Evolutionary conservation across 202 grass and related monocot species (phyloP).

Genomic region (Schoenoplectus tabernaemontani): DNA sequence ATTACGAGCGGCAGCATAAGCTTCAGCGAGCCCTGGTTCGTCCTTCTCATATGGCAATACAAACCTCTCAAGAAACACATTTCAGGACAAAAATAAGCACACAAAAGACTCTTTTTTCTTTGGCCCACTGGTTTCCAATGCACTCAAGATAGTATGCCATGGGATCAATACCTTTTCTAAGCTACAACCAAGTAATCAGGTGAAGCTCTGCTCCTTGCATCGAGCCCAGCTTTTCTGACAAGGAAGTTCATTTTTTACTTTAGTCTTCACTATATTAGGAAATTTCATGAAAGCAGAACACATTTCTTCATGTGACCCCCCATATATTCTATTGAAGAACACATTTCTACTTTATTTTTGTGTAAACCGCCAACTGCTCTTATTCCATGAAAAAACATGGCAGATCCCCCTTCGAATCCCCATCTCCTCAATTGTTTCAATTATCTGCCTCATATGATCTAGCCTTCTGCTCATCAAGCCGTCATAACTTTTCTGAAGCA

Average conservation of each 20-base stretch:
- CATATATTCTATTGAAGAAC: constrained; percentile 33
- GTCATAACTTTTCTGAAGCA: not conserved
- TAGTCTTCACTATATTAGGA: constrained; percentile 32
- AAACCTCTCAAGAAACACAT: not conserved
- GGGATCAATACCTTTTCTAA: no score
- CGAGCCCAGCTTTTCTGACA: constrained; percentile 30
- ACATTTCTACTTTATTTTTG: constrained; percentile 38
- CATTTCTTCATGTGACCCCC: constrained; percentile 49
- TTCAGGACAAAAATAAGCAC: not conserved
- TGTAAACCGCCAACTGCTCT: not conserved
- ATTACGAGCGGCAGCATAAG: not conserved
- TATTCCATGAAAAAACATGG: not conserved
- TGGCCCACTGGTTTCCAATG: constrained; percentile 26
- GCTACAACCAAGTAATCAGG: constrained; percentile 39
- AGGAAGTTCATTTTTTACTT: constrained; percentile 40
- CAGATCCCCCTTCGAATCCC: not conserved
- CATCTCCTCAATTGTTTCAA: not conserved
- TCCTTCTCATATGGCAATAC: not conserved
- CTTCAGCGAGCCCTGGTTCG: not conserved
- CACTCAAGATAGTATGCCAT: constrained; percentile 33
- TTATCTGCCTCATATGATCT: not conserved
- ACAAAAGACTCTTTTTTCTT: constrained; percentile 32
- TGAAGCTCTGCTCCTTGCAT: constrained; percentile 25
- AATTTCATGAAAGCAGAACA: constrained; percentile 34
- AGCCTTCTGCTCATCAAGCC: not conserved